Evolutionary conservation across 305 asterid species (phyloP).

Genomic region (Fraxinus platypoda): DNA sequence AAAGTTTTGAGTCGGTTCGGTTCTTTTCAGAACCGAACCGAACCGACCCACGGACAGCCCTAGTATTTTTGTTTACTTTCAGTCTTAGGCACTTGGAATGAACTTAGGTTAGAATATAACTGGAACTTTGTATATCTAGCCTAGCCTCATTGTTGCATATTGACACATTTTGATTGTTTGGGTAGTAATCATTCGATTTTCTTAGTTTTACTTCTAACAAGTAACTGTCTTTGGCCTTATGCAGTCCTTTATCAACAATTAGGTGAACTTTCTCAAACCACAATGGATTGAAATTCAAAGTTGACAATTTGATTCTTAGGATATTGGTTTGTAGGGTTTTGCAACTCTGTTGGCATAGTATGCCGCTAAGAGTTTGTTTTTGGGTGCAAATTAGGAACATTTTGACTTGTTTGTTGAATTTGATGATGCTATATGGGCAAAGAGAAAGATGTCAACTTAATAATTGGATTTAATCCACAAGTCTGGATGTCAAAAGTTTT

Average conservation of each 20-base stretch:
- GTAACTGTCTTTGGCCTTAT: too few relatives aligned
- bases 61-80: background rate
- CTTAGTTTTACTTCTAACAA: background rate
- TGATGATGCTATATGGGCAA: background rate
- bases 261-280: background rate
- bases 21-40: too few relatives aligned
- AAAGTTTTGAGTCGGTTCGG: too few relatives aligned
- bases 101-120: background rate
- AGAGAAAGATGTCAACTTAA: background rate
- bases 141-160: background rate
- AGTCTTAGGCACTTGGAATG: background rate
- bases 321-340: background rate
- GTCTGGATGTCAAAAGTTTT: background rate
- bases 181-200: background rate
- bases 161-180: background rate
- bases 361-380: background rate
- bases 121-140: background rate
- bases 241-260: too few relatives aligned
- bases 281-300: background rate
- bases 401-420: background rate
- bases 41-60: too few relatives aligned
- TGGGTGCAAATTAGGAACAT: background rate
- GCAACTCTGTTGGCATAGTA: background rate
- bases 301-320: background rate
- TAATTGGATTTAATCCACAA: background rate